Evolutionary conservation across 352 stramenopile species (phyloP), one percentile per base, ranked within the genome.

Genomic region (Phytophthora macrochlamydospora): DNA sequence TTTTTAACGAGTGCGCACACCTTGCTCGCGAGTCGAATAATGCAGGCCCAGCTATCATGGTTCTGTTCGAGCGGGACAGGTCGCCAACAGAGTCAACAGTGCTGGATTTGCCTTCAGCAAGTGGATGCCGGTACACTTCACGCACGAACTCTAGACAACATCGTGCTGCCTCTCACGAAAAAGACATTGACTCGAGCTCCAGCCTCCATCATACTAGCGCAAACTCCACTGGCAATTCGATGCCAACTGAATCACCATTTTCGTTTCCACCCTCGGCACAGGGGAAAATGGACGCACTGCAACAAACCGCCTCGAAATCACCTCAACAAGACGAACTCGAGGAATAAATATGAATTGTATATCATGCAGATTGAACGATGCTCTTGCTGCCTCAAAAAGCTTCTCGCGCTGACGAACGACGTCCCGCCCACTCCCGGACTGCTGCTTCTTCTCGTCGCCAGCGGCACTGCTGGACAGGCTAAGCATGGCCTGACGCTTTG

Each of bases 1-100:
- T 92, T 29, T 92, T 92, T 42, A 75, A 83, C 48, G 78, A 90
- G 42, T 92, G 81, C 37, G 63, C 89, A 18, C 76, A 92, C 45
- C 62, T 92, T 12, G 65, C 73, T 28, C 73, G 75, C 13, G 79
- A 90, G 51, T 60, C 82, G 4, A 72, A 45, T 13, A 56, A 78
- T 32, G 62, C 71, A 5, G 50, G 65, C 11, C 38, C 54, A 9
- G 81, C 76, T 2, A 84, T 90, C 51, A 55, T 57, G 32, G 62
- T 90, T 38, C 61, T 92, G 8, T 90, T 90, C 57, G 77, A 90
- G 60, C 76, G 83, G 4, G 77, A 91, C 33, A 43, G 52, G 18
- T 71, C 68, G 7, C 62, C 69, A 13, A 64, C 84, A 11, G 73
- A 80, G 49, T 75, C 67, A 7, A 56, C 71, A 5, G 65, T 69